phyloP scores from a whole-genome alignment of 139 green algal genomes.

The Micractinium conductrix region DNA sequence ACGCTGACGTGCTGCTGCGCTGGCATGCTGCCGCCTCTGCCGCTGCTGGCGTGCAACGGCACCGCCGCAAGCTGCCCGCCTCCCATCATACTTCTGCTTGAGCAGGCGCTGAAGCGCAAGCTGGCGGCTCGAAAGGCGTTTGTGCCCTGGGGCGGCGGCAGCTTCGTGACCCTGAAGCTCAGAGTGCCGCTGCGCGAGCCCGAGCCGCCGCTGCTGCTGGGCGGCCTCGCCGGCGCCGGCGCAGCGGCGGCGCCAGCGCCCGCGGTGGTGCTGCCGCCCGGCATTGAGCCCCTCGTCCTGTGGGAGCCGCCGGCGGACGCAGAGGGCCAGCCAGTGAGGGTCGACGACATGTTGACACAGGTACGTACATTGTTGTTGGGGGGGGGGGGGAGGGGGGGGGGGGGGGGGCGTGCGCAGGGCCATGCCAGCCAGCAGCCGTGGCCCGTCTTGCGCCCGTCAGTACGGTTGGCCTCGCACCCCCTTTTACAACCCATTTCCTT shows the following conservation, averaged over 20 bases:
- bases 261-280: slow-evolving; percentile 53
- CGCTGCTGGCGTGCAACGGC: too few species aligned
- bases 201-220: neutral
- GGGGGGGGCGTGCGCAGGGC: too few species aligned
- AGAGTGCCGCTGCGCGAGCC: slow-evolving; percentile 1
- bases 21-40: too few species aligned
- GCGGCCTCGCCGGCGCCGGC: neutral
- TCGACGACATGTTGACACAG: slow-evolving; percentile 89
- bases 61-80: too few species aligned
- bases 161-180: slow-evolving; percentile 47
- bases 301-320: slow-evolving; percentile 64
- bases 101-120: slow-evolving; percentile 69
- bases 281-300: slow-evolving; percentile 81
- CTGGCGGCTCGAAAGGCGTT: slow-evolving; percentile 71
- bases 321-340: slow-evolving; percentile 48
- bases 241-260: neutral
- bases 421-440: too few species aligned
- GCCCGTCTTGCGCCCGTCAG: too few species aligned
- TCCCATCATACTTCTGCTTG: neutral
- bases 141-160: slow-evolving; percentile 82
- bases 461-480: too few species aligned
- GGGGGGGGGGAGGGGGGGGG: neutral
- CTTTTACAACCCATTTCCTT: neutral
- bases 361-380: neutral
- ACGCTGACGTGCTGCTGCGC: too few species aligned